Percentiles rank a stretch among this genome's conserved stretches.
Evolutionary conservation across 768 basidiomycete genomes (phyloP).

Genomic region (Amanita subjunquillea): DNA sequence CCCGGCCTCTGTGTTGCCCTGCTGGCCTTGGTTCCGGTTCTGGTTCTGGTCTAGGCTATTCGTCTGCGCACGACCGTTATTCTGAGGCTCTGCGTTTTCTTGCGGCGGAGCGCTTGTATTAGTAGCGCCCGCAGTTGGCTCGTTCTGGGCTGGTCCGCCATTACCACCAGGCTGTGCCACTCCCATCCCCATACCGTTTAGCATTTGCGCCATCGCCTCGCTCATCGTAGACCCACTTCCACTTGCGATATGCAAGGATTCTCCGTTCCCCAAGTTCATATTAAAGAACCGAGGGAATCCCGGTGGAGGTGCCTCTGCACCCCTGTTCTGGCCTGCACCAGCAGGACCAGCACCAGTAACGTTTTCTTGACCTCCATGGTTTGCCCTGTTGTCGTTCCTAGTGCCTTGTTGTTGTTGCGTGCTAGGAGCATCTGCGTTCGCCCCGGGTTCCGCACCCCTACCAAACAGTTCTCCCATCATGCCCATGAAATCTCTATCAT

Average conservation of each 20-base stretch:
- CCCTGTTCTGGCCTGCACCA: not conserved
- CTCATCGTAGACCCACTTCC: constrained; percentile 16
- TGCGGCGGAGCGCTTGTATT: not conserved
- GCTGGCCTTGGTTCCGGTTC: not conserved
- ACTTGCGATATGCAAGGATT: constrained; percentile 10
- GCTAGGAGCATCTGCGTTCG: not conserved
- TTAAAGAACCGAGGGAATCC: constrained; percentile 3
- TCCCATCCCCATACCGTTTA: constrained; percentile 9
- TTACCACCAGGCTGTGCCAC: not conserved
- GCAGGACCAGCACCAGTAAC: not conserved
- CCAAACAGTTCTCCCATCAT: constrained; percentile 1
- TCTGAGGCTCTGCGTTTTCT: not conserved
- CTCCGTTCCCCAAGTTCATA: constrained; percentile 4
- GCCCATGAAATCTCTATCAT: not conserved
- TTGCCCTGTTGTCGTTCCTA: not conserved
- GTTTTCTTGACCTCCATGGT: not conserved
- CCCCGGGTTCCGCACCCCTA: not conserved
- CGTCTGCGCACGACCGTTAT: not conserved
- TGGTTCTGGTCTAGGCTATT: not conserved
- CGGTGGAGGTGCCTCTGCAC: not conserved
- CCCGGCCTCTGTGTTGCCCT: not conserved
- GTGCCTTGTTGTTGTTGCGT: not conserved
- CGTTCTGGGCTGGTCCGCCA: not conserved
- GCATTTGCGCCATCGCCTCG: constrained; percentile 17
- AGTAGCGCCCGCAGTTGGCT: not conserved